Percentiles rank a stretch among this genome's conserved stretches.
phyloP scores from a whole-genome alignment of 2,329 filamentous ascomycete species.

The Fusarium armeniacum region DNA sequence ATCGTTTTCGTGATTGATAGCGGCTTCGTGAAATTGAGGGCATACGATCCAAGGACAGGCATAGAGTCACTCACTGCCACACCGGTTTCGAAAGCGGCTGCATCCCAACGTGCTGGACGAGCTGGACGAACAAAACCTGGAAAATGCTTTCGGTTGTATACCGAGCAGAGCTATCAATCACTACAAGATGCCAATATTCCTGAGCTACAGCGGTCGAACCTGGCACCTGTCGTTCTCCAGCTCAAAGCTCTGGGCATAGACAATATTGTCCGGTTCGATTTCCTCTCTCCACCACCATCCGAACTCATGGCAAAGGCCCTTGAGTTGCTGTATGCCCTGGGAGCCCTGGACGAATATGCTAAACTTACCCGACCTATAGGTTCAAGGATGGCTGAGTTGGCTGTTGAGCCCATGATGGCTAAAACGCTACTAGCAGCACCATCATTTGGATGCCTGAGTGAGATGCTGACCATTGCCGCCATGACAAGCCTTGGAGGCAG shows the following conservation, averaged over 20 bases:
- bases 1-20: constrained; percentile 92
- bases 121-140: constrained; percentile 90
- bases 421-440: constrained; percentile 84
- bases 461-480: constrained; percentile 91
- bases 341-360: constrained; percentile 88
- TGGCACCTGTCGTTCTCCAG: constrained; percentile 89
- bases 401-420: constrained; percentile 95
- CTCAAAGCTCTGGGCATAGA: constrained; percentile 96
- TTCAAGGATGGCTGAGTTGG: constrained; percentile 90
- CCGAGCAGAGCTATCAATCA: constrained; percentile 75
- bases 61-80: constrained; percentile 90
- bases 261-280: constrained; percentile 92
- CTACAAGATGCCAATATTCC: constrained; percentile 83
- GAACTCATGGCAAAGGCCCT: constrained; percentile 88
- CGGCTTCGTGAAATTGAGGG: constrained; percentile 90
- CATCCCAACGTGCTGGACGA: constrained; percentile 90
- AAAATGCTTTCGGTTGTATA: constrained; percentile 95
- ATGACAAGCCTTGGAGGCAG: constrained; percentile 91
- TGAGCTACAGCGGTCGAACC: constrained; percentile 92
- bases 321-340: constrained; percentile 88
- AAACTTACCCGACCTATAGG: constrained; percentile 93
- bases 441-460: constrained; percentile 82
- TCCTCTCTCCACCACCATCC: constrained; percentile 86
- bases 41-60: constrained; percentile 85
- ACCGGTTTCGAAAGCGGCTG: constrained; percentile 89